Conservation (phyloP, 2,329 filamentous ascomycete genomes). For the Ascomycota sp. region DNA sequence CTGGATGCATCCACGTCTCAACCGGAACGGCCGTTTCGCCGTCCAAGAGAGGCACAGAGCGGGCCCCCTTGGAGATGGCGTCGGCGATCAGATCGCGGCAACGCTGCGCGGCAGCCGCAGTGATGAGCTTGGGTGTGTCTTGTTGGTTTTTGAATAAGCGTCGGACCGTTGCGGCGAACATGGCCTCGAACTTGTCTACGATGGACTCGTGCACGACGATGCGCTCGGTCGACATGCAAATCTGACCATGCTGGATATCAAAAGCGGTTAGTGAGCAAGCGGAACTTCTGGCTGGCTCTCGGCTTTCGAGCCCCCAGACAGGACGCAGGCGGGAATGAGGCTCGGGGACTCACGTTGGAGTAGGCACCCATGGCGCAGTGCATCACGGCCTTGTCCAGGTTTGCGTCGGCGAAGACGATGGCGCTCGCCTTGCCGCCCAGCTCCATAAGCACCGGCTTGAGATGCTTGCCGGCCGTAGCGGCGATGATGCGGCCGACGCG, state of each 20-base stretch:
- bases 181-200: background rate
- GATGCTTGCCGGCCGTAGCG: slow-evolving; percentile 31
- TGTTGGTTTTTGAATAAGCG: too few species aligned
- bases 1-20: background rate
- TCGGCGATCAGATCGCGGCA: background rate
- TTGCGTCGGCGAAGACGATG: slow-evolving; percentile 45
- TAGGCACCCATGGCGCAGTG: too few species aligned
- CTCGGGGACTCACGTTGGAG: too few species aligned
- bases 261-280: too few species aligned
- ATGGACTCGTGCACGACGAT: slow-evolving; percentile 16
- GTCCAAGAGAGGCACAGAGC: background rate
- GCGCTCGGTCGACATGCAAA: slow-evolving; percentile 50
- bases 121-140: background rate
- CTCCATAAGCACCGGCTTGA: slow-evolving; percentile 48
- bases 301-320: too few species aligned
- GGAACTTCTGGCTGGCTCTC: too few species aligned
- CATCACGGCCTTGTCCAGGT: slow-evolving; percentile 38
- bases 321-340: too few species aligned
- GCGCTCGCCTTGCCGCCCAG: slow-evolving; percentile 47
- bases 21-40: background rate
- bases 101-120: background rate
- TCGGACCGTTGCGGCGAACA: background rate
- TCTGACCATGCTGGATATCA: slow-evolving; percentile 26
- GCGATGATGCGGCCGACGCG: slow-evolving; percentile 44
- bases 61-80: background rate